Conservation (phyloP, 805 yeast genomes). For the Yarrowia hollandica region DNA sequence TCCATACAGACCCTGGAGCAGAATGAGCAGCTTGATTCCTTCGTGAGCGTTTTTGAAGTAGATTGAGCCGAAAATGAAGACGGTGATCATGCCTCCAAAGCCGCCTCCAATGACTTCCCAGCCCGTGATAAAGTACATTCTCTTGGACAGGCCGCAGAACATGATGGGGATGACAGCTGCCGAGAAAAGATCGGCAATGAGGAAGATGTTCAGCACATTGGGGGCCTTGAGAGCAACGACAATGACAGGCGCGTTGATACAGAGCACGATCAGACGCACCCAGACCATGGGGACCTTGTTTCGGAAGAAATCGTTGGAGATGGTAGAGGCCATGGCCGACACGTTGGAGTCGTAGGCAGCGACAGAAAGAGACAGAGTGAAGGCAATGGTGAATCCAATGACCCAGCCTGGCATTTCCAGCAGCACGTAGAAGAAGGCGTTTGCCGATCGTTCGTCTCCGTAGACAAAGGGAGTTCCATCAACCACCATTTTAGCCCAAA, state of each 20-base stretch:
- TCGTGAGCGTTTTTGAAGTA: constrained; percentile 70
- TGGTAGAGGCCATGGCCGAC: constrained; percentile 82
- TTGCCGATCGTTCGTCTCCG: constrained; percentile 34
- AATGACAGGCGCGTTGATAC: constrained; percentile 80
- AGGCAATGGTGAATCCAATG: constrained; percentile 76
- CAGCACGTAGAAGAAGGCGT: constrained; percentile 72
- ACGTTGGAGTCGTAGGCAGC: constrained; percentile 89
- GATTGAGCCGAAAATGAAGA: constrained; percentile 79
- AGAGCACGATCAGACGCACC: constrained; percentile 66
- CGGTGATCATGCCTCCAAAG: constrained; percentile 74
- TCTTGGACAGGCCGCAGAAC: constrained; percentile 70
- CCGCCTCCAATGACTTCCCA: constrained; percentile 84
- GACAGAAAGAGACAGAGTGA: constrained; percentile 71
- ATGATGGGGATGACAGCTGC: constrained; percentile 83
- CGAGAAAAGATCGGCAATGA: constrained; percentile 88
- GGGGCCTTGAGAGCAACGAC: constrained; percentile 83
- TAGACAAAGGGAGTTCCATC: constrained; percentile 48
- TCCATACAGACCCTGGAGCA: constrained; percentile 66
- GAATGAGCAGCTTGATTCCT: constrained; percentile 73
- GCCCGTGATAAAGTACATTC: constrained; percentile 69
- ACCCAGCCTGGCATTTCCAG: constrained; percentile 81
- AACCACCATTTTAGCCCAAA: constrained; percentile 74
- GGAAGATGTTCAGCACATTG: constrained; percentile 78
- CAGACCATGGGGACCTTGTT: constrained; percentile 68
- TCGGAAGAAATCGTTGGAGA: constrained; percentile 86